Evolutionary conservation across 352 stramenopile genomes (phyloP).

Genomic region (Phytophthora colocasiae): DNA sequence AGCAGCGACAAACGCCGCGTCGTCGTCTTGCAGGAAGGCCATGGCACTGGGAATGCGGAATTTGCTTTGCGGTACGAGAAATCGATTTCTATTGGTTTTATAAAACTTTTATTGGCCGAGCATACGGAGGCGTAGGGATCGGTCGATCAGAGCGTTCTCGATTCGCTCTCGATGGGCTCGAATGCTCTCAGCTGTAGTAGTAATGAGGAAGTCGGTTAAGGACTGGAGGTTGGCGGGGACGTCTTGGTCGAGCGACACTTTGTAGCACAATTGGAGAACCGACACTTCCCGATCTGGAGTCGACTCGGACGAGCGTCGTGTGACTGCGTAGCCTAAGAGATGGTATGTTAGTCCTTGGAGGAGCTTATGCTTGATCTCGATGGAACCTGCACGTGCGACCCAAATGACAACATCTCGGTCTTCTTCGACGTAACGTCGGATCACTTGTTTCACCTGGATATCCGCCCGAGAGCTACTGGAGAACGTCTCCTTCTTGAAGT

Average conservation of each 20-base stretch:
- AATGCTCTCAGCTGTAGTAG: slow-evolving; percentile 23
- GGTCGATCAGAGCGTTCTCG: slow-evolving; percentile 30
- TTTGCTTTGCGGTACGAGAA: not conserved
- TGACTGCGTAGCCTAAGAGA: slow-evolving; percentile 56
- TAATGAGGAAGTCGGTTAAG: slow-evolving; percentile 29
- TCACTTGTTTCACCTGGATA: slow-evolving; percentile 58
- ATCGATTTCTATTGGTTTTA: not conserved
- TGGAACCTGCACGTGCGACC: slow-evolving; percentile 39
- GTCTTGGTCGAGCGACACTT: slow-evolving; percentile 30
- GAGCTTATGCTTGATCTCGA: slow-evolving; percentile 57
- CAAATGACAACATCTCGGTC: slow-evolving; percentile 58
- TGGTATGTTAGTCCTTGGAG: slow-evolving; percentile 40
- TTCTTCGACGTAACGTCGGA: slow-evolving; percentile 53
- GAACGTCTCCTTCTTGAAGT: slow-evolving; percentile 53
- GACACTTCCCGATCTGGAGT: slow-evolving; percentile 13
- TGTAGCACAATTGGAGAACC: slow-evolving; percentile 21
- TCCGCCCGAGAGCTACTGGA: slow-evolving; percentile 46
- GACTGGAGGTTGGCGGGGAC: slow-evolving; percentile 4
- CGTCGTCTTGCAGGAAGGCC: slow-evolving; percentile 28
- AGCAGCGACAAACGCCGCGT: slow-evolving; percentile 27
- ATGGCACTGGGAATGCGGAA: not conserved
- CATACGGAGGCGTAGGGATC: slow-evolving; percentile 8
- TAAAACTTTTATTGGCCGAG: slow-evolving; percentile 2
- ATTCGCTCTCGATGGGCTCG: slow-evolving; percentile 28
- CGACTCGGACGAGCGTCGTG: slow-evolving; percentile 14